These are phyloP conservation scores for Colletotrichum costaricense DNA, from an alignment of 2,329 filamentous ascomycete species.

Conservation along the genomic window DNA sequence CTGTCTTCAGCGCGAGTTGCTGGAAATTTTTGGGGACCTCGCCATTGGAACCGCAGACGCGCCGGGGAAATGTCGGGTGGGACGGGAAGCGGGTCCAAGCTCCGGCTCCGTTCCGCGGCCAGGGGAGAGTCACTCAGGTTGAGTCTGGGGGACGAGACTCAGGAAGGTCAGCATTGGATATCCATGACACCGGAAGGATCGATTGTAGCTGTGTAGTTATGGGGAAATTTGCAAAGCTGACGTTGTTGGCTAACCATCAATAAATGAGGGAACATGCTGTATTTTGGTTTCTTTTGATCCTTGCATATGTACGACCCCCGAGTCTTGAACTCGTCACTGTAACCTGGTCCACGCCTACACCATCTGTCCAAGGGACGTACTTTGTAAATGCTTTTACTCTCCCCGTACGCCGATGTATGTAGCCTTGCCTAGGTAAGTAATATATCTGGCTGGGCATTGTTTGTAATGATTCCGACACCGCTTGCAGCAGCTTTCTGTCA, in stretches of 20 bases:
- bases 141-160: background rate
- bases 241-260: background rate
- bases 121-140: background rate
- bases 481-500: background rate
- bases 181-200: background rate
- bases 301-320: slow-evolving; percentile 8
- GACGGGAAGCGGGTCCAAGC: slow-evolving; percentile 21
- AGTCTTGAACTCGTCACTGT: slow-evolving; percentile 1
- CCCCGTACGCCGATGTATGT: slow-evolving; percentile 21
- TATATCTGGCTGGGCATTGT: background rate
- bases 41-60: slow-evolving; percentile 10
- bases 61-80: slow-evolving; percentile 50
- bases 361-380: slow-evolving; percentile 6
- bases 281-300: slow-evolving; percentile 11
- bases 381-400: slow-evolving; percentile 11
- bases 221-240: background rate
- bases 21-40: slow-evolving; percentile 44
- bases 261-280: background rate
- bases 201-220: background rate
- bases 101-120: slow-evolving; percentile 19
- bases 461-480: background rate
- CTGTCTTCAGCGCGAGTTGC: slow-evolving; percentile 12
- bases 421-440: background rate
- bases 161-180: slow-evolving; percentile 2
- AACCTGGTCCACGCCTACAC: slow-evolving; percentile 1